Conservation (phyloP, 164 flowering plant species). For the Magnolia changhungtana region DNA sequence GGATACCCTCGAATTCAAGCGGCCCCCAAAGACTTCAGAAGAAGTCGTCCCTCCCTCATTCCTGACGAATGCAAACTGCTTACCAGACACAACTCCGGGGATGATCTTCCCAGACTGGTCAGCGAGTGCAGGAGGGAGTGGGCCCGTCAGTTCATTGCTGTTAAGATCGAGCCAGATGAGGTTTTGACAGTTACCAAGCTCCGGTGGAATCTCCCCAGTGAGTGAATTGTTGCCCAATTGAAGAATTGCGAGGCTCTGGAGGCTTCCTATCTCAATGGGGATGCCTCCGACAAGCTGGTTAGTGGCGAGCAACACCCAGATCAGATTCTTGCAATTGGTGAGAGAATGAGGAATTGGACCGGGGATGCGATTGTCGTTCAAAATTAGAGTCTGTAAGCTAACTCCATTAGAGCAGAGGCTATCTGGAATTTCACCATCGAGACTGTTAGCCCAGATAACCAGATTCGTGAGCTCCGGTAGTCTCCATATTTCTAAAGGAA, state of each 20-base stretch:
- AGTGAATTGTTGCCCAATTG: conserved; percentile 79
- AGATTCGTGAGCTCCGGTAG: conserved; percentile 63
- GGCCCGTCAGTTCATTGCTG: conserved; percentile 60
- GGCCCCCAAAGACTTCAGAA: conserved; percentile 87
- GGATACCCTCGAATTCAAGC: conserved; percentile 71
- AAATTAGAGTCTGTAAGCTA: conserved; percentile 63
- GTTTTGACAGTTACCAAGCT: conserved; percentile 58
- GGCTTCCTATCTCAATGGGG: conserved; percentile 59
- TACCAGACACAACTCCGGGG: conserved; percentile 67
- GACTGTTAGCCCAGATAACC: conserved; percentile 78
- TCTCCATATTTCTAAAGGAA: conserved; percentile 61
- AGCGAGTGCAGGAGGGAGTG: conserved; percentile 58
- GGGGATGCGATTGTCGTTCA: conserved; percentile 66
- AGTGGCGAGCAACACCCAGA: conserved; percentile 77
- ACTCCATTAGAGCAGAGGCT: conserved; percentile 60
- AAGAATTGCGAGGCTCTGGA: conserved; percentile 62
- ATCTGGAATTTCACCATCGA: conserved; percentile 65
- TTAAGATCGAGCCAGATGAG: conserved; percentile 89
- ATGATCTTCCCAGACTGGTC: conserved; percentile 51
- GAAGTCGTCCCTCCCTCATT: conserved; percentile 78
- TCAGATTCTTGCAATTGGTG: conserved; percentile 53
- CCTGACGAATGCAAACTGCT: conserved; percentile 77
- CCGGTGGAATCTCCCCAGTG: conserved; percentile 57
- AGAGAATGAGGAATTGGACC: conserved; percentile 65
- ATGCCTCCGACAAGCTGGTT: conserved; percentile 65